Evolutionary conservation across 305 asterid genomes (phyloP), one percentile per base, ranked within the genome.

Genomic region (Fraxinus dipetala): DNA sequence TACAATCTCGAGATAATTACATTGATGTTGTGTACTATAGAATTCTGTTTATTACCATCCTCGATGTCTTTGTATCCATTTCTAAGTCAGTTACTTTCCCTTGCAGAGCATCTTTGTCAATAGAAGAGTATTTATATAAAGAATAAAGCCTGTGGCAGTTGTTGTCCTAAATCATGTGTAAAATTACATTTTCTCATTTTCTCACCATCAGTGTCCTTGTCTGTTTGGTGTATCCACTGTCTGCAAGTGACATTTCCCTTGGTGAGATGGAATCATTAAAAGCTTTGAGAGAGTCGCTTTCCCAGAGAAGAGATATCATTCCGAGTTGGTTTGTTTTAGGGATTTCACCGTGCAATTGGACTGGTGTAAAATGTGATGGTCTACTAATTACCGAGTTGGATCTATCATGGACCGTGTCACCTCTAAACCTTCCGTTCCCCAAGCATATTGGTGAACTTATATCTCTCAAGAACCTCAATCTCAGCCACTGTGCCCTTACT

Each of bases 311-410:
- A 81, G 82, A 85, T n/a, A 80, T 75, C 24, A 48, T 90, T 70
- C 91, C 90, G 2, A 85, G 85, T 77, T 89, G 95, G 95, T 89
- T 86, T 30, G 85, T 81, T 85, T 51, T 87, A 9, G 77, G 84
- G 13, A 82, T 73, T 26, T 56, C 82, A 79, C 92, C 95, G 0
- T 93, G 98, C 89, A 87, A 90, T 48, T 91, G 95, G 97, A 84
- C 91, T 0, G 96, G 97, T 32, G 84, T 94, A 43, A 84, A 74
- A 80, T 94, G 98, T 74, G 90, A 90, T n/a, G 87, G 85, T 43
- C 61, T 40, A 6, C 30, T 2, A 70, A 94, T 92, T 6, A 85
- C 31, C 13, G 72, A 80, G 31, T 84, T 92, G 20, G 85, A 89
- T 59, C 76, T 93, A 70, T 78, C 91, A 0, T 87, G 87, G 79